A percentile compares a stretch with the other conserved stretches of the same genome.
These are phyloP conservation scores for Inonotus hispidus DNA, from an alignment of 1,284 basidiomycete species.

Conservation along the genomic window DNA sequence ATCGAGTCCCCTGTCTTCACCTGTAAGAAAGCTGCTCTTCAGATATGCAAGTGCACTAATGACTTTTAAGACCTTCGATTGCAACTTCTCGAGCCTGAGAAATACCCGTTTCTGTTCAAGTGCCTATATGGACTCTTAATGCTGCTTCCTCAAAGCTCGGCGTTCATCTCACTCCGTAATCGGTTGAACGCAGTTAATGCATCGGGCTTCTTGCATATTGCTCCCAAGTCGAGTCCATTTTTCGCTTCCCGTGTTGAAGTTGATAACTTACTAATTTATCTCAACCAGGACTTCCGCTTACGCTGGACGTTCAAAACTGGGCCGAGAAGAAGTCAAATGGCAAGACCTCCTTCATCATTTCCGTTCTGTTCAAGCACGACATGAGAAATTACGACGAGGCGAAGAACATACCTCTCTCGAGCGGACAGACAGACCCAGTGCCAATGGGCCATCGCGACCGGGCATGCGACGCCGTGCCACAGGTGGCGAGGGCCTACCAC, in stretches of 20 bases:
- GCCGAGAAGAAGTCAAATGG: constrained; percentile 88
- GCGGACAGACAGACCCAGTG: constrained; percentile 2
- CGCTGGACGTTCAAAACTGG: constrained; percentile 67
- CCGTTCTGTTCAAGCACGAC: constrained; percentile 74
- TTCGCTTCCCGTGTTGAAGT: background rate
- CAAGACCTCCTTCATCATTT: constrained; percentile 85
- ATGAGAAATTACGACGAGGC: constrained; percentile 76
- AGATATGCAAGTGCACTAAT: constrained; percentile 1
- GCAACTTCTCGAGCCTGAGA: constrained; percentile 94
- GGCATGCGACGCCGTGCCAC: constrained; percentile 17
- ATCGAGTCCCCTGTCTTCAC: constrained; percentile 99
- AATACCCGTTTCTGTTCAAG: constrained; percentile 95
- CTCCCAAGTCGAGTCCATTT: constrained; percentile 64
- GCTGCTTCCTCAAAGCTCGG: constrained; percentile 95
- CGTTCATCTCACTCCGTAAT: constrained; percentile 93
- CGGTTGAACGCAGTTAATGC: constrained; percentile 93
- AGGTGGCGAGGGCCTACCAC: constrained; percentile 10
- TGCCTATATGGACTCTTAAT: constrained; percentile 97
- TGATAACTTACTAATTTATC: background rate
- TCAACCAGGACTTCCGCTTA: constrained; percentile 26
- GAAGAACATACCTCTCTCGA: constrained; percentile 15
- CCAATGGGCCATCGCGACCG: constrained; percentile 14
- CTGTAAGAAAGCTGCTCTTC: constrained; percentile 44
- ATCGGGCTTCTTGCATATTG: constrained; percentile 86
- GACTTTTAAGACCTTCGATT: constrained; percentile 75